Base-by-base conservation (phyloP, 306 rosid species). In the Psophocarpus tetragonolobus region DNA sequence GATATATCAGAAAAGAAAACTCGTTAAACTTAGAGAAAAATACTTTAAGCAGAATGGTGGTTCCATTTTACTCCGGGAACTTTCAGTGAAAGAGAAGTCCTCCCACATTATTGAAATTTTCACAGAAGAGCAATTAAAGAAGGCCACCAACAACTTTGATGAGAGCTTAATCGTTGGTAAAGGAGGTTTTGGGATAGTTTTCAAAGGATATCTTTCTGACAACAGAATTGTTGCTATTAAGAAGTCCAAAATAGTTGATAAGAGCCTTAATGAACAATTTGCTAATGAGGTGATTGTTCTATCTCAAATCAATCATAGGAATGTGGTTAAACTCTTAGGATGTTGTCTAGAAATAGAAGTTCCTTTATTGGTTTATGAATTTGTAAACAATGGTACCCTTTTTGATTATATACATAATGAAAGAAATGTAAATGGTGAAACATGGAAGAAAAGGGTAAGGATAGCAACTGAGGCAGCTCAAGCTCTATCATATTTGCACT, bases 361-460 rank as follows among this genome's bases (percentile, higher is more conserved):
- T 6, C 92, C 90, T 42, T 64, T 76, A 7, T 35, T 88, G 20
- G 92, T 88, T 13, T 88, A 86, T 24, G 90, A 88, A 69, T 88
- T 84, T 63, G 56, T 84, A 3, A 26, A 38, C 1, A 77, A 86
- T 1, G 87, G 85, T 1, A 82, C 88, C 2, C 88, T 88, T 1
- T 75, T 10, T 21, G 50, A 84, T 1, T 73, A 76, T 47, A 27
- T 86, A n/a, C 81, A 80, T 41, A 47, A 68, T 3, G 32, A 50
- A 73, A 35, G 54, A 23, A 60, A 42, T 1, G 26, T 13, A 3
- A 17, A 29, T 11, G 44, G 5, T 32, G 58, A 6, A 4, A 3
- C 83, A 0, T 88, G 88, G 88, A 78, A 82, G 30, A 79, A 36
- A 0, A 84, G 80, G 4, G 20, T 86, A 33, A 80, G 58, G 44